phyloP scores from a whole-genome alignment of 768 basidiomycete genomes.

The Boletus subparvulus region DNA sequence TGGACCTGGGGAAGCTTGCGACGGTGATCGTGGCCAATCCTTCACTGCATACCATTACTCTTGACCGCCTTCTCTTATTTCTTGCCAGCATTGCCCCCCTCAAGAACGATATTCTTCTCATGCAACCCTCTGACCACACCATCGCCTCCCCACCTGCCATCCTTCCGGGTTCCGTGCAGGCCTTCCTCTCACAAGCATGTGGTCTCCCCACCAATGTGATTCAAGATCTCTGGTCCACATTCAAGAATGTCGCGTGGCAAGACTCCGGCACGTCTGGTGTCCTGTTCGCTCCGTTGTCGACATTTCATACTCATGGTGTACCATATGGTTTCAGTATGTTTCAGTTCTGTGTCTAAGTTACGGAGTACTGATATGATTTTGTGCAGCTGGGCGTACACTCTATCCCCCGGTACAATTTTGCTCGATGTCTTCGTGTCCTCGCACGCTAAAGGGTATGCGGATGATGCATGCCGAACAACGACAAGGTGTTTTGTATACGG shows the following conservation, averaged over 20 bases:
- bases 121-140: not conserved
- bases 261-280: not conserved
- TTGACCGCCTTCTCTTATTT: too few relatives aligned
- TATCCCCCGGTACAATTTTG: not conserved
- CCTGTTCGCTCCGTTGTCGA: not conserved
- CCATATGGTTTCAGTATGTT: not conserved
- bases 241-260: not conserved
- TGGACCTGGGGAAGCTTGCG: too few relatives aligned
- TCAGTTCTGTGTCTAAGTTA: too few relatives aligned
- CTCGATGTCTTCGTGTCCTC: not conserved
- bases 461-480: not conserved
- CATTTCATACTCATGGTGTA: not conserved
- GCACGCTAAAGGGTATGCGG: not conserved
- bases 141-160: not conserved
- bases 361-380: not conserved
- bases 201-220: not conserved
- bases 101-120: constrained; percentile 1
- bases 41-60: too few relatives aligned
- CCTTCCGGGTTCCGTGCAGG: not conserved
- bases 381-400: not conserved
- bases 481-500: too few relatives aligned
- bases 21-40: too few relatives aligned
- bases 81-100: not conserved
- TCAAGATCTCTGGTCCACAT: not conserved
- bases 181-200: not conserved